Base-by-base conservation (phyloP, 345 rosid genomes). In the Ailanthus altissimus region DNA sequence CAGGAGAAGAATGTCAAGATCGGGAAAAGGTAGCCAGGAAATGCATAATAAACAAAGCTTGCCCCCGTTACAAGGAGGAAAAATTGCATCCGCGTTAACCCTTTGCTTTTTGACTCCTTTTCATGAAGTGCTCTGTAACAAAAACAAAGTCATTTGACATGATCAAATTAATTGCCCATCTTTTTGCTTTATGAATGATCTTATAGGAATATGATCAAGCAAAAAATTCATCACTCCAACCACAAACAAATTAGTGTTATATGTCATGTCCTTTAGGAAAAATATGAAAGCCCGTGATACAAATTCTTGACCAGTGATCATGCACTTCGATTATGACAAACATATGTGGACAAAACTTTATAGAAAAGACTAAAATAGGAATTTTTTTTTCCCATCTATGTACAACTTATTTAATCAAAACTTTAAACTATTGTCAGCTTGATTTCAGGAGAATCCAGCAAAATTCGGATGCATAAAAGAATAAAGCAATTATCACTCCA, bases 1-100 rank as follows among this genome's bases (percentile, higher is more conserved):
- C 97, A 94, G 4, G 99, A 94, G 88, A 97, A 94, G 86, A 97
- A 97, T 5, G 99, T 92, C 85, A 97, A 80, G 68, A 97, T 89
- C 18, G 88, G 92, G 85, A 97, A 88, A 46, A 97, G 83, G 81
- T 94, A 97, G 47, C 99, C 99, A 0, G 99, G 99, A 54, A 97
- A 79, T 0, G 90, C 86, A 43, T 91, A 97, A 80, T 97, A 97
- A 18, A 77, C 59, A 74, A 97, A 97, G 90, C 95, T 90, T 57
- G 92, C 92, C n/a, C 63, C 84, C 72, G 92, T 76, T 16, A 72
- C 88, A 25, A 87, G 10, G 11, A 97, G 87, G 86, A 97, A 97
- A 81, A 97, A 97, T 59, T 82, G 81, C 97, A 97, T 92, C 78
- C 98, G 83, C 8, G 94, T 92, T 66, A 85, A 60, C 73, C 97